phyloP scores from a whole-genome alignment of 192 early-diverging fungal genomes.

The Coemansia sp. region DNA sequence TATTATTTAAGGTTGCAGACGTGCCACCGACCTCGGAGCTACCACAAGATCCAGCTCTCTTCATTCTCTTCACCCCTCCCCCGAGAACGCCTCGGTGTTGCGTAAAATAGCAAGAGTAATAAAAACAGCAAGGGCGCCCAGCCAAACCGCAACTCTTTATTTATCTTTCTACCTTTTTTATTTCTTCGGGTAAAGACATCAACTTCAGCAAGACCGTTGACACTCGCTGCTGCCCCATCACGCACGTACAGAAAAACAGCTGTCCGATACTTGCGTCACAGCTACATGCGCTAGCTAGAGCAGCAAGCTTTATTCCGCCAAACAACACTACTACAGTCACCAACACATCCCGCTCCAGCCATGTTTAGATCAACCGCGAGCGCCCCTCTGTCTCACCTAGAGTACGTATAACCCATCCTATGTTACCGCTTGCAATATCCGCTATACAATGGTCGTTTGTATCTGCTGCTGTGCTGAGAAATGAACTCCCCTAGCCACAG shows the following conservation, averaged over 20 bases:
- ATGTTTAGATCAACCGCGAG: conserved; percentile 19
- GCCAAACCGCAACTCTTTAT: not conserved
- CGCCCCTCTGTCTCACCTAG: conserved; percentile 19
- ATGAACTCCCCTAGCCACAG: not conserved
- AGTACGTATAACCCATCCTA: conserved; percentile 17
- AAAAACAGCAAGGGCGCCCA: not conserved
- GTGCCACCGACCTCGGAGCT: not conserved
- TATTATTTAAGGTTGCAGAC: not conserved
- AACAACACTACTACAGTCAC: not conserved
- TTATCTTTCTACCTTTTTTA: not conserved
- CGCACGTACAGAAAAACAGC: not conserved
- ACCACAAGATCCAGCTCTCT: not conserved
- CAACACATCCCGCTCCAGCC: not conserved
- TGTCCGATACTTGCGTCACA: not conserved
- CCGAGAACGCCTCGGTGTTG: not conserved
- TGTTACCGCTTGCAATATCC: not conserved
- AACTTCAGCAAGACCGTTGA: conserved; percentile 4
- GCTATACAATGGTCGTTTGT: not conserved
- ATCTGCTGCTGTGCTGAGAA: not conserved
- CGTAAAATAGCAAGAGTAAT: not conserved
- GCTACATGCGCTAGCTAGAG: not conserved
- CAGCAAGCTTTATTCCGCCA: not conserved
- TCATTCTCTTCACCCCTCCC: not conserved
- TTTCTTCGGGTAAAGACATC: not conserved
- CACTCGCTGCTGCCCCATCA: not conserved